Base-by-base conservation (phyloP, 2,329 filamentous ascomycete genomes). In the Neurospora crassa region DNA sequence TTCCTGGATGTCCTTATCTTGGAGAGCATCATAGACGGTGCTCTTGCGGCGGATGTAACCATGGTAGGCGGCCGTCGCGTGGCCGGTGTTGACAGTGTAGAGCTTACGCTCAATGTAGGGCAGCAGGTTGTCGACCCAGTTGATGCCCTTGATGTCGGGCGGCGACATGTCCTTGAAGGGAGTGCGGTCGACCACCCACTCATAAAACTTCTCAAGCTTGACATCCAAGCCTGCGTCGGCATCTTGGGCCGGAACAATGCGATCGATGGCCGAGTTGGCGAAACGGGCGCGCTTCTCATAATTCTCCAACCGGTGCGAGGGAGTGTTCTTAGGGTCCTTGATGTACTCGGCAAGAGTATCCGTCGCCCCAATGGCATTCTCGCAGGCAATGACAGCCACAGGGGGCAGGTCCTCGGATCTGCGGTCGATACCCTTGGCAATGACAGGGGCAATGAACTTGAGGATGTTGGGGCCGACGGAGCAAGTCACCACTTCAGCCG, bases 41-140 rank as follows among this genome's bases (percentile, higher is more conserved):
- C 88, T 86, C 87, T 96, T 95, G 79, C 92, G 90, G 75, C 90
- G 88, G 83, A 94, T 88, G 87, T 97, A 92, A 70, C 94, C 95
- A 82, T 96, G 94, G 88, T 98, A 98, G 72, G 96, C 95, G 24
- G 94, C 94, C 8, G 95, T 97, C 72, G 96, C 96, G 80, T 99
- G 96, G 71, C 94, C 92, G 29, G 96, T 99, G 88, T 99, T 99
- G 87, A 99, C 95, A 29, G 96, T 99, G 87, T 94, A 99, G 75
- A 99, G 90, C 88, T 99, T 99, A 82, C 96, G 94, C 89, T 99
- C 96, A 78, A 99, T 98, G 85, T 95, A 99, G 71, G 96, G 96
- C 79, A 90, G 88, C 40, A 99, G 89, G 83, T 98, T 87, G 75
- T 93, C 90, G 72, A 98, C 96, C 89, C 93, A 97, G 84, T 97